Evolutionary conservation across 352 stramenopile genomes (phyloP), one percentile per base, ranked within the genome.

Genomic region (Phytophthora macrochlamydospora): DNA sequence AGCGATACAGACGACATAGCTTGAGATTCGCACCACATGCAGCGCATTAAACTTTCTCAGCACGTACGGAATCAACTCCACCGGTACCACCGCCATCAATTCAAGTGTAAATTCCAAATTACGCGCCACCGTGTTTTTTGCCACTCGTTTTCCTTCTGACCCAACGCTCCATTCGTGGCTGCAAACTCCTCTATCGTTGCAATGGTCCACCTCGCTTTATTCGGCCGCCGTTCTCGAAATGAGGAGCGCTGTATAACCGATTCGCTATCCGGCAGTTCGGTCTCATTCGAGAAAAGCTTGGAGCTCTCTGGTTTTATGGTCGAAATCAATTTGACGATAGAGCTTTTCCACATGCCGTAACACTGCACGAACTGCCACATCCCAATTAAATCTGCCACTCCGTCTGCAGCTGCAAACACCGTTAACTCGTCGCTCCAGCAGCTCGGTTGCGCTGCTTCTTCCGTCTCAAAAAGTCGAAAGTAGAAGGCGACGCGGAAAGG

Each of bases 21-120:
- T 94, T 94, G 7, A 75, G 18, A 89, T 4, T 7, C 86, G 81
- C 2, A 85, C 66, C 1, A 92, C 30, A 35, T 94, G 86, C 0
- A 92, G 56, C 29, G 64, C 53, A 40, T 92, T 92, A 48, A 76
- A 83, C 18, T 66, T 56, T 0, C 57, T 37, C 4, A 69, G 56
- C 13, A 61, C 54, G 2, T 83, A 24, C 7, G 59, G 73, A 5
- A 91, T 49, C 0, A 90, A 2, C 43, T 93, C 85, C 1, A 91
- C 30, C 0, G 85, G 85, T 7, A 81, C 5, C 4, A 91, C 7
- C 2, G 85, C 81, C 3, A 86, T 42, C 0, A 83, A 24, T 57
- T 93, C 83, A 0, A 93, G 62, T 2, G 65, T n/a, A 4, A 93
- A 71, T 51, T 72, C 37, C 4, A 62, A 4, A 6, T 38, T 66